Base-by-base conservation (phyloP, 2,329 filamentous ascomycete species). In the Thielaviopsis euricoi region DNA sequence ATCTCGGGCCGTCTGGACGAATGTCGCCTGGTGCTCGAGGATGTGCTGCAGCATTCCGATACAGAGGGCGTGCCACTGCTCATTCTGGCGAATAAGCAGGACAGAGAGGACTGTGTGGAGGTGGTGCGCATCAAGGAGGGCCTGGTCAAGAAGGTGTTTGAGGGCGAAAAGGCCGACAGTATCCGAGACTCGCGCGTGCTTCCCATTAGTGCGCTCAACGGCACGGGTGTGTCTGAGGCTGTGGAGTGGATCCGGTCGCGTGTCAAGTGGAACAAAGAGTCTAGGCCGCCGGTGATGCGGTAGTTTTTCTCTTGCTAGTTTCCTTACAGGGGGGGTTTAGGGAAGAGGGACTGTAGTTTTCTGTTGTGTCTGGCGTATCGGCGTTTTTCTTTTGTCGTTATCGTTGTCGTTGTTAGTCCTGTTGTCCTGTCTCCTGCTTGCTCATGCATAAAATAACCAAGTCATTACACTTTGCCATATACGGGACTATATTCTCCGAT, bases 71-170 rank as follows among this genome's bases (percentile, higher is more conserved):
- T 98, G 61, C 93, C 93, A 22, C 77, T 98, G 58, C 73, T 98
- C 58, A 87, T 98, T 53, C 73, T 98, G 63, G 93, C 93, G 61
- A 98, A 98, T 69, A 98, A 98, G 73, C 93, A 98, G 73, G 93
- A 98, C 69, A 76, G 91, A 1, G 93, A 98, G 71, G 93, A 97
- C 71, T 97, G 91, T 64, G 87, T 97, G 56, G 93, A 98, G 76
- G 93, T 96, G 1, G 91, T 97, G 61, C 78, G 89, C 63, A 96
- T 98, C 68, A 98, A 98, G 73, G 93, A 98, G 70, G 93, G 91
- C 0, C 76, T 97, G 57, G 90, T 98, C 55, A 86, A 95, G 71
- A 89, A 87, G 73, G 90, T 98, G 22, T 93, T 95, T 74, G 90
- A 97, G 74, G 88, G 93, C 21, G 88, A 95, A 67, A 93, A 91